Evolutionary conservation across 257 asterid genomes (phyloP).

Genomic region (Solanum sejunctum): DNA sequence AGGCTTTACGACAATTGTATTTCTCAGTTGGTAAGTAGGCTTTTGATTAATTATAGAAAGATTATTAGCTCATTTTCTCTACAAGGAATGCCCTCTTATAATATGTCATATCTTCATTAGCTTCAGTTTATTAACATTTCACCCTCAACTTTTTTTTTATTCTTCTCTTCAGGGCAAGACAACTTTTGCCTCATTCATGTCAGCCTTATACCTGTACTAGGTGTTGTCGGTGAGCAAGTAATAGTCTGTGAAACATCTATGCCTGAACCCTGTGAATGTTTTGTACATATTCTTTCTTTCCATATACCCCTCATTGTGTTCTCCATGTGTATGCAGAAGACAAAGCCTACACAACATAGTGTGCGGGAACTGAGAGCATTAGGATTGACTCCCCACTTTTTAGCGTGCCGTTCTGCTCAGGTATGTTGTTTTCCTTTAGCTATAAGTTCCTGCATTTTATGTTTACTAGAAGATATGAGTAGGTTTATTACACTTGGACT

Average conservation of each 20-base stretch:
- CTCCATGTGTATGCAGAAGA: conserved; percentile 38
- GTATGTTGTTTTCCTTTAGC: conserved; percentile 8
- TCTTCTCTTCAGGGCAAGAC: conserved; percentile 47
- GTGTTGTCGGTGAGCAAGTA: conserved; percentile 99
- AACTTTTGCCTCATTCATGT: conserved; percentile 94
- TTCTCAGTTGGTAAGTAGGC: conserved; percentile 73
- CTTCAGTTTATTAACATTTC: background rate
- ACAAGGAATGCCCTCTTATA: background rate
- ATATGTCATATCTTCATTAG: background rate
- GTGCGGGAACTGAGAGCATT: conserved; percentile 69
- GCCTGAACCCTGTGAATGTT: background rate
- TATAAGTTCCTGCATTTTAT: background rate
- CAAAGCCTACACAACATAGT: conserved; percentile 85
- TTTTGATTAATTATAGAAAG: background rate
- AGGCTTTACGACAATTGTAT: conserved; percentile 83
- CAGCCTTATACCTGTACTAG: conserved; percentile 91
- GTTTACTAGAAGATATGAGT: background rate
- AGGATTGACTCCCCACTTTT: conserved; percentile 59
- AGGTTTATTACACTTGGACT: background rate
- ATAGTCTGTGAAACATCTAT: conserved; percentile 5
- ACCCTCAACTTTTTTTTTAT: background rate
- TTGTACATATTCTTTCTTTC: background rate
- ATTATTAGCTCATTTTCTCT: background rate
- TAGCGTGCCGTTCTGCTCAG: conserved; percentile 74
- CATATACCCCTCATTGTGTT: background rate